phyloP scores from a whole-genome alignment of 345 rosid genomes.

The Lenwebbia sp. region DNA sequence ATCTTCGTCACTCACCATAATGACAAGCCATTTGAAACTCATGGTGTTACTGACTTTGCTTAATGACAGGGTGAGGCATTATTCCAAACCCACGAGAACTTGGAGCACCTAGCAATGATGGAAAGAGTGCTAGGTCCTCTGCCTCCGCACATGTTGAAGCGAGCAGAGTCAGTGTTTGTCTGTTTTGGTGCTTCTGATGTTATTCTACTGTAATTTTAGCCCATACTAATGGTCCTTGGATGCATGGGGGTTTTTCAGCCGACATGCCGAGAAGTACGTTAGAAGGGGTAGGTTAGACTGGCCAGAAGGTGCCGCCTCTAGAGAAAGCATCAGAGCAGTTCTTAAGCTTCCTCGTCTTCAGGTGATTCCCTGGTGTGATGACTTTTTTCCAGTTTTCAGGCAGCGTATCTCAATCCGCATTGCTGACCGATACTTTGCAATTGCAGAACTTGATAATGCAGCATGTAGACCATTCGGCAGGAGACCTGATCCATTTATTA shows the following conservation, averaged over 20 bases:
- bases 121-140: slow-evolving; percentile 73
- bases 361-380: slow-evolving; percentile 17
- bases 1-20: not conserved
- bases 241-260: slow-evolving; percentile 23
- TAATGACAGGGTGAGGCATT: slow-evolving; percentile 69
- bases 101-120: slow-evolving; percentile 96
- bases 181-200: not conserved
- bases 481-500: slow-evolving; percentile 64
- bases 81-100: slow-evolving; percentile 85
- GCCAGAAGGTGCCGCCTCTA: slow-evolving; percentile 83
- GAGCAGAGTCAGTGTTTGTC: slow-evolving; percentile 46
- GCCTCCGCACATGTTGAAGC: slow-evolving; percentile 64
- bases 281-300: slow-evolving; percentile 80
- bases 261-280: slow-evolving; percentile 67
- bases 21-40: not conserved
- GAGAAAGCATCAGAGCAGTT: slow-evolving; percentile 77
- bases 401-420: not conserved
- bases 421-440: not conserved
- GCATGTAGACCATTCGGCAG: slow-evolving; percentile 83
- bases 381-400: not conserved
- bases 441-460: slow-evolving; percentile 76
- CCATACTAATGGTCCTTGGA: not conserved
- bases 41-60: not conserved
- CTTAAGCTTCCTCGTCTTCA: slow-evolving; percentile 67
- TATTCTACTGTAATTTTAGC: no score